Conservation (phyloP, 2,329 filamentous ascomycete species). For the Exutisphaerella laricina region DNA sequence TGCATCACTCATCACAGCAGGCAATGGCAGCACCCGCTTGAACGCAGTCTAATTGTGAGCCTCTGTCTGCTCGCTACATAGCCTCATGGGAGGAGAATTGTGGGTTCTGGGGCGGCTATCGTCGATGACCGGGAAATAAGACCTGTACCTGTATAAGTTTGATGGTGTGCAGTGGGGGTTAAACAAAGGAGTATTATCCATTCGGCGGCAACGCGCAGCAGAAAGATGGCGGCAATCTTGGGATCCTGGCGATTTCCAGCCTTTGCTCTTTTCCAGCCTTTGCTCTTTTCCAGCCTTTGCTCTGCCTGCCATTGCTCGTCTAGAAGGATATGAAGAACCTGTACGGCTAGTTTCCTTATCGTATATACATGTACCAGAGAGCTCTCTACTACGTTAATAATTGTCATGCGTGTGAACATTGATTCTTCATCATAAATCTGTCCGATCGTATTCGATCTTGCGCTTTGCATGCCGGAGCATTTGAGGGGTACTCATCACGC, state of each 20-base stretch:
- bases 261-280: neutral
- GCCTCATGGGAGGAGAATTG: too few species aligned
- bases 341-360: neutral
- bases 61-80: too few species aligned
- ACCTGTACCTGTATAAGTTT: constrained; percentile 2
- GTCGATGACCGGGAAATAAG: too few species aligned
- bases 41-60: too few species aligned
- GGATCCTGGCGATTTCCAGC: constrained; percentile 5
- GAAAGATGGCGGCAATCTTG: neutral
- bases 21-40: constrained; percentile 1
- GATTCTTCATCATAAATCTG: too few species aligned
- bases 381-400: neutral
- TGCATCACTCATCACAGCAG: too few species aligned
- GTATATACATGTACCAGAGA: neutral
- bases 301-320: neutral
- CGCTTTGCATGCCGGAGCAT: too few species aligned
- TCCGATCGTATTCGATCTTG: too few species aligned
- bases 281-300: neutral
- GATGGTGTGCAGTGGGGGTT: neutral
- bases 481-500: too few species aligned
- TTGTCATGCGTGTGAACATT: too few species aligned
- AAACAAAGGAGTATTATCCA: neutral
- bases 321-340: too few species aligned
- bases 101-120: too few species aligned
- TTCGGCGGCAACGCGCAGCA: neutral